A percentile compares a stretch with the other conserved stretches of the same genome.
These are phyloP conservation scores for Xylaria sp. DNA, from an alignment of 2,329 filamentous ascomycete genomes.

Conservation along the genomic window DNA sequence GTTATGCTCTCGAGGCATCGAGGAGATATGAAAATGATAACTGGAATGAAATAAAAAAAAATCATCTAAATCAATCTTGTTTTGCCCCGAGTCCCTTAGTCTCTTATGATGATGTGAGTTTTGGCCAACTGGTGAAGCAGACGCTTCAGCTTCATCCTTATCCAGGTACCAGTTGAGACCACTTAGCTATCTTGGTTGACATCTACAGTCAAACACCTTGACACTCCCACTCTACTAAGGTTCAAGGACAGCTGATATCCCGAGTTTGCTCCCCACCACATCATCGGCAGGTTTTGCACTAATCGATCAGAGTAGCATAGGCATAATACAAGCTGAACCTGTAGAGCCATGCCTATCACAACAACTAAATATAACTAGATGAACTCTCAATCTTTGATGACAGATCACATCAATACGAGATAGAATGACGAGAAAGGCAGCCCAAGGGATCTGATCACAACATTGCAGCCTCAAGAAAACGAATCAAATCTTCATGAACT, in stretches of 20 bases:
- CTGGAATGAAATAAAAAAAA: conserved; percentile 27
- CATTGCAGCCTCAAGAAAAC: neutral
- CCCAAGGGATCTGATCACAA: neutral
- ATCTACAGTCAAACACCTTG: no score
- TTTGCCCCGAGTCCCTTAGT: neutral
- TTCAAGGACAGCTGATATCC: neutral
- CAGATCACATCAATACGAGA: neutral
- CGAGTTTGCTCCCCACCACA: neutral
- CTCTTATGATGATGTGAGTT: neutral
- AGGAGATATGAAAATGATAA: conserved; percentile 30
- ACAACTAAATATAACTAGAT: neutral
- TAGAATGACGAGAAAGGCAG: neutral
- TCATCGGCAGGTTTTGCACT: neutral
- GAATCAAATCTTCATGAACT: neutral
- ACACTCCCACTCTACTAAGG: neutral
- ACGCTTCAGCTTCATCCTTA: neutral
- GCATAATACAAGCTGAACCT: neutral
- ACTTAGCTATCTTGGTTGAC: no score
- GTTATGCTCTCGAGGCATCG: conserved; percentile 11
- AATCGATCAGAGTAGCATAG: neutral
- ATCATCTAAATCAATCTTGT: neutral
- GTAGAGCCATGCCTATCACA: neutral
- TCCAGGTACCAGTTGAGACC: neutral
- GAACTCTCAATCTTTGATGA: neutral
- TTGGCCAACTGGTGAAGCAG: neutral